A percentile compares a stretch with the other conserved stretches of the same genome.
Evolutionary conservation across 1,284 basidiomycete species (phyloP).

Genomic region (Heterobasidion occidentale): DNA sequence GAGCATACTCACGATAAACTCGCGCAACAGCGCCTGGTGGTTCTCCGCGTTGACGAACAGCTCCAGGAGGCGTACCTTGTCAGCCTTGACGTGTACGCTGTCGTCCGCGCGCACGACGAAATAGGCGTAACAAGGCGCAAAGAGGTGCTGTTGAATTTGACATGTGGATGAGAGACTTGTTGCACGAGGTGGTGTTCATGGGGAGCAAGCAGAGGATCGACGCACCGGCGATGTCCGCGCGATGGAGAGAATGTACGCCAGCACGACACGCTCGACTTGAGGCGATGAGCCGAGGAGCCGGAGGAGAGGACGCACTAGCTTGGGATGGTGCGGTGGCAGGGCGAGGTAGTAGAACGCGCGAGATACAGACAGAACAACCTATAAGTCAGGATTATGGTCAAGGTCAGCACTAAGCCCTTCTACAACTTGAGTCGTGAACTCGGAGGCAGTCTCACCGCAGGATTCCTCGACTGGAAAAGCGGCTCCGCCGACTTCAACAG

Average conservation of each 20-base stretch:
- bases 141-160: conserved; percentile 25
- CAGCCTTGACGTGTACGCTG: conserved; percentile 51
- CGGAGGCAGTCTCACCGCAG: conserved; percentile 51
- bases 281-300: conserved; percentile 55
- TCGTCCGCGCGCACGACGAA: conserved; percentile 72
- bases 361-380: conserved; percentile 73
- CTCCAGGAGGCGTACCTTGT: conserved; percentile 70
- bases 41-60: conserved; percentile 60
- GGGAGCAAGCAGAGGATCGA: not conserved
- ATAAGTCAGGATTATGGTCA: not conserved
- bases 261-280: conserved; percentile 67
- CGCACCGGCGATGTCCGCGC: conserved; percentile 52
- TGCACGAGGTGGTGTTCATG: not conserved
- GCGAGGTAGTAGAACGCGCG: conserved; percentile 72
- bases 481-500: conserved; percentile 70
- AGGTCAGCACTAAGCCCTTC: not conserved
- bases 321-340: conserved; percentile 44
- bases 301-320: conserved; percentile 60
- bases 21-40: conserved; percentile 62
- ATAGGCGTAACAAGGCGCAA: conserved; percentile 49
- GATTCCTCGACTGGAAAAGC: conserved; percentile 78
- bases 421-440: not conserved
- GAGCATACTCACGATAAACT: conserved; percentile 62
- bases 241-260: conserved; percentile 64
- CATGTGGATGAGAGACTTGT: not conserved